Evolutionary conservation across 345 rosid species (phyloP).

Genomic region (Pseudoturritis turrita): DNA sequence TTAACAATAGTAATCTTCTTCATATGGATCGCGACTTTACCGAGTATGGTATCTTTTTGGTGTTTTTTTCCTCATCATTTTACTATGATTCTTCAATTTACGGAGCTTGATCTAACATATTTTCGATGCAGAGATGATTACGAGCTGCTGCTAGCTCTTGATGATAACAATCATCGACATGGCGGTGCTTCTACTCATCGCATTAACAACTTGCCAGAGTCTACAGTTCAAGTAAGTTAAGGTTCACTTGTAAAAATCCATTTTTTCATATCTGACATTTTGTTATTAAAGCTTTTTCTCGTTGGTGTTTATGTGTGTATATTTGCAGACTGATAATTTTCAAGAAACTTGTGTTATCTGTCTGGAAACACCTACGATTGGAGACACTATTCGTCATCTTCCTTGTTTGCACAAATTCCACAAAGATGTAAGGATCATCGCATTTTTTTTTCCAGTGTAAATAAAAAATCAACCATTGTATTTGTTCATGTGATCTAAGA

Average conservation of each 20-base stretch:
- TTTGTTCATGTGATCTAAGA: too few species aligned
- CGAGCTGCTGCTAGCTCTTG: slow-evolving; percentile 88
- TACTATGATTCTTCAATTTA: neutral
- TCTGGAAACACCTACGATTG: slow-evolving; percentile 68
- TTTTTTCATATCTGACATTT: neutral
- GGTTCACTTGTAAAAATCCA: neutral
- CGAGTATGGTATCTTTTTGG: slow-evolving; percentile 42
- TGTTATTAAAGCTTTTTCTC: neutral
- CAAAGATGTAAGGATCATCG: slow-evolving; percentile 65
- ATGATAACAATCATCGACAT: slow-evolving; percentile 55
- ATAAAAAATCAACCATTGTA: too few species aligned
- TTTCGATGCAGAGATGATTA: slow-evolving; percentile 67
- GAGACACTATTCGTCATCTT: slow-evolving; percentile 87
- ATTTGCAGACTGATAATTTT: slow-evolving; percentile 50
- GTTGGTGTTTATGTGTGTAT: slow-evolving; percentile 10
- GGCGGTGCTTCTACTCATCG: slow-evolving; percentile 61
- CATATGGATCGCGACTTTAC: slow-evolving; percentile 78
- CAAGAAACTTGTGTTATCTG: slow-evolving; percentile 81
- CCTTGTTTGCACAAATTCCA: slow-evolving; percentile 99
- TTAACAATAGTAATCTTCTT: slow-evolving; percentile 39
- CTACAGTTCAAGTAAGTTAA: slow-evolving; percentile 54
- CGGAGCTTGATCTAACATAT: neutral
- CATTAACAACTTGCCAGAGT: slow-evolving; percentile 76
- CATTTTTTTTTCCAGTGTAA: too few species aligned
- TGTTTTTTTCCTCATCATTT: neutral